Percentiles rank a stretch among this genome's conserved stretches.
phyloP scores from a whole-genome alignment of 805 yeast species.

The Wickerhamiella spandovensis region DNA sequence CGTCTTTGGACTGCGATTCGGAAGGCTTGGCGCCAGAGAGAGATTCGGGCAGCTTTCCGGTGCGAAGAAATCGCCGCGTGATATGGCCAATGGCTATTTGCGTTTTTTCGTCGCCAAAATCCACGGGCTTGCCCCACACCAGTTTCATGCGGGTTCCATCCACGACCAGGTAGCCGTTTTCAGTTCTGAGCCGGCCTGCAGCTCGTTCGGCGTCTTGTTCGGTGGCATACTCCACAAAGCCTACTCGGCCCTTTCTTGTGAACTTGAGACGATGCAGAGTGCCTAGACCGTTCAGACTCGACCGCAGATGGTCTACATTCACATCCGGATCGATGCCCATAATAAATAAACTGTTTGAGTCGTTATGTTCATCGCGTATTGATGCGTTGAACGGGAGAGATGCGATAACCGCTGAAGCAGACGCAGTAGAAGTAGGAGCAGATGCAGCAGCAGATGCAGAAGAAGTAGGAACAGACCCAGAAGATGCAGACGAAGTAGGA shows the following conservation, averaged over 20 bases:
- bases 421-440: neutral
- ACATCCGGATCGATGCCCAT: conserved; percentile 59
- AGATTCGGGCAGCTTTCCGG: conserved; percentile 1
- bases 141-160: conserved; percentile 20
- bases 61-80: conserved; percentile 6
- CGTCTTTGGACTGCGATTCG: neutral
- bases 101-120: conserved; percentile 11
- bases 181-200: conserved; percentile 6
- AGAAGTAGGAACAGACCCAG: neutral
- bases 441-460: neutral
- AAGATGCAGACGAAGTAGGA: neutral
- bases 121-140: conserved; percentile 22
- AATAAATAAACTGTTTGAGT: conserved; percentile 44
- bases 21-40: neutral
- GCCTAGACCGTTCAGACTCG: conserved; percentile 35
- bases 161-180: conserved; percentile 17
- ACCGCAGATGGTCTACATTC: conserved; percentile 31
- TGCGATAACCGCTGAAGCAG: neutral
- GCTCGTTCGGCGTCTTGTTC: conserved; percentile 39
- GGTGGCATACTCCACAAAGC: conserved; percentile 42
- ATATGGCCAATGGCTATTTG: conserved; percentile 8
- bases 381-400: conserved; percentile 49
- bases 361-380: conserved; percentile 31
- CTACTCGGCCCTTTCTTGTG: conserved; percentile 49
- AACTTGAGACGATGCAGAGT: conserved; percentile 35